These are phyloP conservation scores for Saccharomyces hybrid DNA, from an alignment of 1,139 yeast genomes.

Conservation along the genomic window DNA sequence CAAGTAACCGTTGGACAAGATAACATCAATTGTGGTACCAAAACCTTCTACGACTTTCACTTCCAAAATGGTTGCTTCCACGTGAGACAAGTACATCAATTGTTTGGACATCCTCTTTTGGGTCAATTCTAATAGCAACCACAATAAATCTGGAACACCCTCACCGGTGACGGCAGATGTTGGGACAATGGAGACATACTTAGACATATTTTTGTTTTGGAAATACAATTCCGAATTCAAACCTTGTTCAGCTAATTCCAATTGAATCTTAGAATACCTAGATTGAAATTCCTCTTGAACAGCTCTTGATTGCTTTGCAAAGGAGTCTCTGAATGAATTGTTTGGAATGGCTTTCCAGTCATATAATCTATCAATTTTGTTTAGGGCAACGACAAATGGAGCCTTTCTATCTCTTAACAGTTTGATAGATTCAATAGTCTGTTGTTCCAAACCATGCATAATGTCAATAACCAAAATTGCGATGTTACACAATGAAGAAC, in stretches of 20 bases:
- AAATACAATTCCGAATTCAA: slow-evolving; percentile 92
- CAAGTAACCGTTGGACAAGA: slow-evolving; percentile 86
- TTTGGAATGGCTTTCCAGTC: slow-evolving; percentile 92
- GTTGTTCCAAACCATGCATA: slow-evolving; percentile 98
- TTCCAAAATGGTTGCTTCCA: slow-evolving; percentile 94
- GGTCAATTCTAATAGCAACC: slow-evolving; percentile 89
- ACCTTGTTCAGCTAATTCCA: slow-evolving; percentile 95
- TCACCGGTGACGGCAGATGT: slow-evolving; percentile 99
- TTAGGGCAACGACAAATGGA: slow-evolving; percentile 92
- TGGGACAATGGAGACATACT: slow-evolving; percentile 92
- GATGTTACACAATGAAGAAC: slow-evolving; percentile 97
- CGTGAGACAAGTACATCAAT: slow-evolving; percentile 81
- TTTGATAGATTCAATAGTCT: slow-evolving; percentile 88
- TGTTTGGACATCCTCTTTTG: slow-evolving; percentile 98
- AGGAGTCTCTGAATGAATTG: slow-evolving; percentile 92
- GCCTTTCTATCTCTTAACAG: slow-evolving; percentile 94
- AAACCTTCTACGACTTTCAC: slow-evolving; percentile 98
- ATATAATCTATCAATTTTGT: slow-evolving; percentile 93
- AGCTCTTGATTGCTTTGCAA: slow-evolving; percentile 67
- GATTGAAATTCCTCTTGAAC: slow-evolving; percentile 90
- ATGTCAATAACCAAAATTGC: slow-evolving; percentile 97
- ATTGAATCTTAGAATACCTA: slow-evolving; percentile 75
- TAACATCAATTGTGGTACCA: slow-evolving; percentile 97
- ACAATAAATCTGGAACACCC: slow-evolving; percentile 97
- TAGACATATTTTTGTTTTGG: slow-evolving; percentile 88